Evolutionary conservation across 169 alveolate species (phyloP), one percentile per base, ranked within the genome.

Genomic region (Plasmodium vinckei): DNA sequence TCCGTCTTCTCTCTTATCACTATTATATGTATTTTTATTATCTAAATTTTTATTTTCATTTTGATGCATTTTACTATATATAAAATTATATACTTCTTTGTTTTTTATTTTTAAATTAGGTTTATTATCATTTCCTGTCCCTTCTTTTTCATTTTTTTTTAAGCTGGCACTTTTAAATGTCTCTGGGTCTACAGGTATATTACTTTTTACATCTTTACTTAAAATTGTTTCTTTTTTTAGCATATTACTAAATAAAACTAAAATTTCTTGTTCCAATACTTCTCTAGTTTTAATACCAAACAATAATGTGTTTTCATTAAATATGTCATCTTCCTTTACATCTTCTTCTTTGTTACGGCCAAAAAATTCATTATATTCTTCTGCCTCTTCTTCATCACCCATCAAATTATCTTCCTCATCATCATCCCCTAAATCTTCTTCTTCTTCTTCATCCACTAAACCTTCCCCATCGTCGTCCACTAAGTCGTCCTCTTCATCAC

Each of bases 211-310:
- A 46, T 63, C 88, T 56, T 75, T 75, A 39, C 39, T 61, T 75
- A 75, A 49, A 2, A 63, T 42, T 1, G 72, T 68, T 54, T 75
- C 88, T 27, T 75, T 75, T 49, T 75, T 75, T 19, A 75, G 65
- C 88, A 75, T 75, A 21, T 75, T 75, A 39, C 75, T 61, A 63
- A 75, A 75, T 12, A 75, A 60, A 1, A 75, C 73, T 12, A 75
- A 42, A 27, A 75, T 75, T 9, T 75, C 88, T 23, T 75, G 88
- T 42, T 75, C 88, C 6, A 75, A 39, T 1, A 75, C 54, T 42
- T 75, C 88, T 27, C 88, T 75, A 19, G 75, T 75, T 63, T 75
- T 75, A 33, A 75, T 75, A 3, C 69, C 73, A 17, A 63, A 73
- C 42, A 75, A 21, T 53, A 75, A 27, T 13, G 61, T 75, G 12